A percentile compares a stretch with the other conserved stretches of the same genome.
Conservation (phyloP, 2,329 filamentous ascomycete genomes). For the Cladosporium austrohemisphaericum region DNA sequence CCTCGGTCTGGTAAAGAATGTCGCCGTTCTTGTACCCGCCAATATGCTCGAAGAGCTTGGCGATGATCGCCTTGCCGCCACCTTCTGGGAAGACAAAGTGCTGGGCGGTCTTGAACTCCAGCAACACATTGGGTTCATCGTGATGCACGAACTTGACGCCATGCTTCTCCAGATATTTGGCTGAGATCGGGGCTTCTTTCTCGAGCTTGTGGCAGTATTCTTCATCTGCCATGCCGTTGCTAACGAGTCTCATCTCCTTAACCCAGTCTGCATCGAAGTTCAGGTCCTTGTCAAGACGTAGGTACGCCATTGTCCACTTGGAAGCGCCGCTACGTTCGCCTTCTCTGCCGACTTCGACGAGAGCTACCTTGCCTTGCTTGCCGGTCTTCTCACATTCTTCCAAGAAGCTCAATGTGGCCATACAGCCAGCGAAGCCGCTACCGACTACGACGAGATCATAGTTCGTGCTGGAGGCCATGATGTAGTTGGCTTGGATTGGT, state of each 20-base stretch:
- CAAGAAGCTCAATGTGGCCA: constrained; percentile 41
- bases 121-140: constrained; percentile 39
- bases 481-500: not conserved
- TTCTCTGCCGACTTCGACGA: constrained; percentile 39
- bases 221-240: constrained; percentile 38
- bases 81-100: constrained; percentile 41
- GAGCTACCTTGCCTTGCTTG: constrained; percentile 37
- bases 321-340: constrained; percentile 40
- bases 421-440: constrained; percentile 40
- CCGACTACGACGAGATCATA: constrained; percentile 42
- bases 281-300: constrained; percentile 39
- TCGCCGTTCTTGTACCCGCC: constrained; percentile 32
- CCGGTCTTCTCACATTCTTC: constrained; percentile 35
- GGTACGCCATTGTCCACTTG: constrained; percentile 41
- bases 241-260: constrained; percentile 36
- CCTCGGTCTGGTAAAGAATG: constrained; percentile 40
- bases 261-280: constrained; percentile 36
- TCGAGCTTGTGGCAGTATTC: constrained; percentile 41
- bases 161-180: constrained; percentile 36
- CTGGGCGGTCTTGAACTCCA: constrained; percentile 41
- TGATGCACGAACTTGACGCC: constrained; percentile 38
- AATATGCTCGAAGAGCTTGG: constrained; percentile 38
- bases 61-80: constrained; percentile 39
- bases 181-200: constrained; percentile 36
- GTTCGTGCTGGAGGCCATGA: constrained; percentile 28